A percentile compares a stretch with the other conserved stretches of the same genome.
Conservation (phyloP, 1,139 yeast species). For the Geotrichum fermentans region DNA sequence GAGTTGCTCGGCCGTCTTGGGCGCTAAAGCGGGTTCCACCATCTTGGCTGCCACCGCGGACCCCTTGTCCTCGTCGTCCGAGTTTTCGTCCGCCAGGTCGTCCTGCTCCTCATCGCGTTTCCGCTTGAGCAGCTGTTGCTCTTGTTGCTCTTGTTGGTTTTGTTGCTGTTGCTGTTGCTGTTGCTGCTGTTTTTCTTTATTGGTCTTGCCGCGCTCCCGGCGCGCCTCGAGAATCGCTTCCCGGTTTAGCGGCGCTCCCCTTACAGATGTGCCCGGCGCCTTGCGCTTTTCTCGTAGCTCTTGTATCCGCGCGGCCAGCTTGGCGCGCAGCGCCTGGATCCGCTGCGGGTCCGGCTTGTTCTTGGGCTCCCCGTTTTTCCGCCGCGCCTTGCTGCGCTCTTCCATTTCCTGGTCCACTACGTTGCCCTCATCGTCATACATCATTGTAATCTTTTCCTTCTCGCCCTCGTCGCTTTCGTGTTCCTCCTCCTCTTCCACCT, state of each 20-base stretch:
- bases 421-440: conserved; percentile 66
- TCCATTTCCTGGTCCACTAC: conserved; percentile 13
- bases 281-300: conserved; percentile 73
- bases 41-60: too few relatives aligned
- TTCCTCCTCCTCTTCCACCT: conserved; percentile 23
- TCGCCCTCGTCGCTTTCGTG: conserved; percentile 20
- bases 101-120: not conserved
- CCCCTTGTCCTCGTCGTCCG: not conserved
- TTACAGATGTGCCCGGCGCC: conserved; percentile 79
- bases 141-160: not conserved
- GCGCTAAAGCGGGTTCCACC: too few relatives aligned
- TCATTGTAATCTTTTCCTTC: conserved; percentile 45
- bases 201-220: conserved; percentile 38
- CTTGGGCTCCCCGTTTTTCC: conserved; percentile 34
- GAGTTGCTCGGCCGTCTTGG: not conserved
- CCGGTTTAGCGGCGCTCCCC: conserved; percentile 69
- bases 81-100: not conserved
- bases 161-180: not conserved
- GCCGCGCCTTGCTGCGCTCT: not conserved
- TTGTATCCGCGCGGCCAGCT: conserved; percentile 67
- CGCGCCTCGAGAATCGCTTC: conserved; percentile 43
- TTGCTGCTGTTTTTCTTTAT: conserved; percentile 36
- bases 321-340: conserved; percentile 60
- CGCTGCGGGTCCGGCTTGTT: conserved; percentile 40
- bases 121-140: not conserved